phyloP scores from a whole-genome alignment of 805 yeast genomes.

The Candida insectalens region DNA sequence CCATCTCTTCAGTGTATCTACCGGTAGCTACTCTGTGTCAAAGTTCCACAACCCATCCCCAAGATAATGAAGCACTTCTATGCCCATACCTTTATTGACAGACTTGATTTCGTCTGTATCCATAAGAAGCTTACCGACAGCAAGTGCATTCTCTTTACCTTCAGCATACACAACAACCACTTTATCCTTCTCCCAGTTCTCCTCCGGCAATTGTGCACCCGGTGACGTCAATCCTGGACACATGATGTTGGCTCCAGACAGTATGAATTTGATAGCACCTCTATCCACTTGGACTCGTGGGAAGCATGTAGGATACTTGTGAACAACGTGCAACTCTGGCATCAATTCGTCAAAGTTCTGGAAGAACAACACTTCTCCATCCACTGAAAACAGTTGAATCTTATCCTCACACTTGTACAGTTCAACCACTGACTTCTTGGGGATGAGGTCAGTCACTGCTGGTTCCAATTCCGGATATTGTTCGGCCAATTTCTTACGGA shows the following conservation, averaged over 20 bases:
- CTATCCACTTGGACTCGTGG: conserved; percentile 87
- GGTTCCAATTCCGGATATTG: conserved; percentile 72
- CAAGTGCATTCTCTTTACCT: conserved; percentile 85
- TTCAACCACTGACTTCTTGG: conserved; percentile 78
- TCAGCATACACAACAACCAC: conserved; percentile 82
- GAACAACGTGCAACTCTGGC: conserved; percentile 69
- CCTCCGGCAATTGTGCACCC: conserved; percentile 77
- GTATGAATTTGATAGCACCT: conserved; percentile 91
- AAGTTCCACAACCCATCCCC: conserved; percentile 87
- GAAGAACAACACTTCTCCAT: conserved; percentile 63
- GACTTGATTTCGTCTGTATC: conserved; percentile 80
- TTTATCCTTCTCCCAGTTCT: conserved; percentile 54
- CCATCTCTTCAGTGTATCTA: no score
- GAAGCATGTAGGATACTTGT: conserved; percentile 73
- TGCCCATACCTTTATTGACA: conserved; percentile 81
- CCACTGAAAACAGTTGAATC: conserved; percentile 66
- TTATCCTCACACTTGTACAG: conserved; percentile 85
- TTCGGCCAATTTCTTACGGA: conserved; percentile 61
- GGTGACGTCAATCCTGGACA: conserved; percentile 88
- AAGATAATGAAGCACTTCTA: conserved; percentile 71
- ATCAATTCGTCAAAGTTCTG: conserved; percentile 76
- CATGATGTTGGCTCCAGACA: conserved; percentile 96
- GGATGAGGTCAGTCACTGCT: conserved; percentile 71
- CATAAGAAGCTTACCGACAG: conserved; percentile 82
- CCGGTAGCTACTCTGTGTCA: no score